Evolutionary conservation across 2,329 filamentous ascomycete genomes (phyloP).

Genomic region (Beauveria caledonica): DNA sequence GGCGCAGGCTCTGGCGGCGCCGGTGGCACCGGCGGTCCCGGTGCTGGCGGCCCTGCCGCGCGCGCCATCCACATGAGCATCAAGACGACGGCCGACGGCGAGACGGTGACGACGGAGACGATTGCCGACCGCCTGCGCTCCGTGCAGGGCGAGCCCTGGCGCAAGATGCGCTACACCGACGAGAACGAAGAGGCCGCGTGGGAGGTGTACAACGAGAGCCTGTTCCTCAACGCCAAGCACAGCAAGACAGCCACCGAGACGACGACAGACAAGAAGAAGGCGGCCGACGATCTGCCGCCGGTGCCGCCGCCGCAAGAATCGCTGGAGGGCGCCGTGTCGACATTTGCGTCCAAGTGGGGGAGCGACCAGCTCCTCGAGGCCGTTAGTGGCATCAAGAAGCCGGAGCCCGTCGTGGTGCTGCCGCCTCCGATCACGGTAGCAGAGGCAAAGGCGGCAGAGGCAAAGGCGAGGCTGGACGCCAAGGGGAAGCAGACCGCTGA

Average conservation of each 20-base stretch:
- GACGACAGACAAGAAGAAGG: conserved; percentile 12
- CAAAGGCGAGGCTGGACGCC: conserved; percentile 21
- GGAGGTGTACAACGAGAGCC: conserved; percentile 63
- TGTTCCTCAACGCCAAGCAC: conserved; percentile 36
- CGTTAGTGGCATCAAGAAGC: conserved; percentile 35
- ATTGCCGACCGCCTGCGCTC: conserved; percentile 67
- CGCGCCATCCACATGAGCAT: conserved; percentile 81
- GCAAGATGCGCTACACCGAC: conserved; percentile 68
- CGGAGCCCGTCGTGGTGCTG: conserved; percentile 18
- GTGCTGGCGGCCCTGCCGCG: conserved; percentile 40
- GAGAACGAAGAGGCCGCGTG: conserved; percentile 72
- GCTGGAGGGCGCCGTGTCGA: conserved; percentile 30
- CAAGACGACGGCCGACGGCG: conserved; percentile 64
- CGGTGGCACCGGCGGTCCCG: conserved; percentile 24
- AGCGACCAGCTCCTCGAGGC: conserved; percentile 37
- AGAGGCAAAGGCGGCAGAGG: conserved; percentile 11
- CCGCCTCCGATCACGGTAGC: conserved; percentile 4
- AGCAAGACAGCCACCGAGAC: neutral
- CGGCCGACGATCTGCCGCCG: conserved; percentile 9
- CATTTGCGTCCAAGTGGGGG: conserved; percentile 33
- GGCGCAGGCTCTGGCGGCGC: conserved; percentile 13
- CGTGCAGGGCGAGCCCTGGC: conserved; percentile 80
- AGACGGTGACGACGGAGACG: conserved; percentile 56
- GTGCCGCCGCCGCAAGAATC: conserved; percentile 12
- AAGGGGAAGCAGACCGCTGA: conserved; percentile 16